Conservation (phyloP, 495 filamentous ascomycete genomes). For the Venustampulla echinocandica region DNA sequence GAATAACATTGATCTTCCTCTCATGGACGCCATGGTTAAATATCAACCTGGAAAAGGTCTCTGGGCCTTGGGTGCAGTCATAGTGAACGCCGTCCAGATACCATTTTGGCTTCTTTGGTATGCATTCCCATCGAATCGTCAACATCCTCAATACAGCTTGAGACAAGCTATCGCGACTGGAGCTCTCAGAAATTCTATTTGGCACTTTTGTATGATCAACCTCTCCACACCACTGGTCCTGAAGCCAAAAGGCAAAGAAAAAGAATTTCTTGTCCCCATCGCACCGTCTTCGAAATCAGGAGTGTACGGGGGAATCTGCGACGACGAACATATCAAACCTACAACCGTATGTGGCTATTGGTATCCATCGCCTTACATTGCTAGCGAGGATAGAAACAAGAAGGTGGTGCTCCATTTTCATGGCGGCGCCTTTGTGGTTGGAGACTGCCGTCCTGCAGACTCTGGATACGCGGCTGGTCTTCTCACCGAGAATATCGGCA, state of each 20-base stretch:
- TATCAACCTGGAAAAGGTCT: slow-evolving; percentile 31
- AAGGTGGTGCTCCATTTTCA: slow-evolving; percentile 42
- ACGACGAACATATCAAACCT: slow-evolving; percentile 11
- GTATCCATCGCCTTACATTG: slow-evolving; percentile 11
- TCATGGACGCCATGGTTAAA: too few relatives aligned
- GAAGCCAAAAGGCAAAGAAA: slow-evolving; percentile 24
- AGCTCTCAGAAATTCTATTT: slow-evolving; percentile 18
- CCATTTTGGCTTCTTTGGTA: slow-evolving; percentile 28
- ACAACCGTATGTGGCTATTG: slow-evolving; percentile 16
- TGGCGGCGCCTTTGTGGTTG: slow-evolving; percentile 40
- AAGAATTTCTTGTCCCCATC: slow-evolving; percentile 25
- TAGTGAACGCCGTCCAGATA: slow-evolving; percentile 21
- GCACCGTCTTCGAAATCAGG: slow-evolving; percentile 13
- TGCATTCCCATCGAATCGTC: slow-evolving; percentile 21
- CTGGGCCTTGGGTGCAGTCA: slow-evolving; percentile 25
- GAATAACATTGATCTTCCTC: too few relatives aligned
- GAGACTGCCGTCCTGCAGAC: slow-evolving; percentile 30
- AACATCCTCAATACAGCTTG: slow-evolving; percentile 24
- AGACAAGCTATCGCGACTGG: slow-evolving; percentile 27
- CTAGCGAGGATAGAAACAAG: background rate
- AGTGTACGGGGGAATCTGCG: slow-evolving; percentile 8
- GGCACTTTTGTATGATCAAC: slow-evolving; percentile 20
- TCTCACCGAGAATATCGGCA: slow-evolving; percentile 17
- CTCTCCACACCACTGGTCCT: slow-evolving; percentile 21
- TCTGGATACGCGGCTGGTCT: slow-evolving; percentile 28